Evolutionary conservation across 2,329 filamentous ascomycete genomes (phyloP).

Genomic region (Penicillium sp.): DNA sequence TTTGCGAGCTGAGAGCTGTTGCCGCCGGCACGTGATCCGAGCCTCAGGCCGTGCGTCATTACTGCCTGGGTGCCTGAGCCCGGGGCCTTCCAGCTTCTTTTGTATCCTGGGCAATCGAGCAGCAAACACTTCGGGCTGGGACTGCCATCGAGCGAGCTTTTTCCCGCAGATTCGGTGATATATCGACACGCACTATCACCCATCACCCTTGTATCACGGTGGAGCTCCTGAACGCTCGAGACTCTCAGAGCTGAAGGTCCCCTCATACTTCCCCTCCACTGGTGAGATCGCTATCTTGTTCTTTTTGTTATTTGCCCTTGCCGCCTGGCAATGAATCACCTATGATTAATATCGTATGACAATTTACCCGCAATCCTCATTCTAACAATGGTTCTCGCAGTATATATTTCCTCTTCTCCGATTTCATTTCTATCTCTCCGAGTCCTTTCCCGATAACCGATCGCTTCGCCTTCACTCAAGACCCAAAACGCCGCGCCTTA

Average conservation of each 20-base stretch:
- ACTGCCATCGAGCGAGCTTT: background rate
- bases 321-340: background rate
- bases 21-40: conserved; percentile 18
- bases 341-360: background rate
- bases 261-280: conserved; percentile 22
- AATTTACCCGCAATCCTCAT: background rate
- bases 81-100: background rate
- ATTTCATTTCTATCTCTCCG: background rate
- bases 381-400: background rate
- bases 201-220: background rate
- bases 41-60: conserved; percentile 14
- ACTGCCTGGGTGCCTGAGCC: conserved; percentile 16
- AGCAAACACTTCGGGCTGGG: conserved; percentile 2
- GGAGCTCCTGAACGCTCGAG: background rate
- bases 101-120: background rate
- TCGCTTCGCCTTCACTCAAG: background rate
- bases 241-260: background rate
- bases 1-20: conserved; percentile 26
- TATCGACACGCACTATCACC: background rate
- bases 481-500: background rate
- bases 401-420: background rate
- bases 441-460: background rate
- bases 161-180: background rate
- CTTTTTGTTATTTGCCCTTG: background rate
- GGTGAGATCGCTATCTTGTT: conserved; percentile 9